Conservation (phyloP, 148 eudicot species). For the Rhododendron ferrugineum region DNA sequence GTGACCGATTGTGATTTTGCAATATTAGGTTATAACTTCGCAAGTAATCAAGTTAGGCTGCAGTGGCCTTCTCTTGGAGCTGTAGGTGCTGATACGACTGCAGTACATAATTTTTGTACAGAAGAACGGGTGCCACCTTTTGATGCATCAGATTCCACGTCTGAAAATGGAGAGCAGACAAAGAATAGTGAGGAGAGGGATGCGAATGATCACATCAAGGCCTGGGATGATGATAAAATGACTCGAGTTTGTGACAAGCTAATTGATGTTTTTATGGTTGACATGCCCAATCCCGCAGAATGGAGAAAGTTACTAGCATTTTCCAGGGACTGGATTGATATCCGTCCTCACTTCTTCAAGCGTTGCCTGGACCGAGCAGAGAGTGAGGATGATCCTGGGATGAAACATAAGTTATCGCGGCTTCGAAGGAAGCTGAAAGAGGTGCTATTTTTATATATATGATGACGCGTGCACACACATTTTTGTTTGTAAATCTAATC, state of each 20-base stretch:
- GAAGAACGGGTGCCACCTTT: slow-evolving; percentile 22
- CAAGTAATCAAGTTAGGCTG: slow-evolving; percentile 21
- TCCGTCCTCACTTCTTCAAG: slow-evolving; percentile 66
- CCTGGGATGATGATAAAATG: slow-evolving; percentile 44
- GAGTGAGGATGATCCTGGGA: slow-evolving; percentile 63
- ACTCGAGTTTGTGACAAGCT: slow-evolving; percentile 72
- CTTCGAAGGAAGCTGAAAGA: slow-evolving; percentile 87
- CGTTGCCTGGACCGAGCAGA: slow-evolving; percentile 79
- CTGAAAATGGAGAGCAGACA: slow-evolving; percentile 16
- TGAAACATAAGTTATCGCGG: slow-evolving; percentile 62
- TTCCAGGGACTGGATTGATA: slow-evolving; percentile 69
- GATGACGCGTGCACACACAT: not conserved
- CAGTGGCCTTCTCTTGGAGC: slow-evolving; percentile 26
- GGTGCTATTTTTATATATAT: slow-evolving; percentile 31
- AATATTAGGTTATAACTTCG: slow-evolving; percentile 29
- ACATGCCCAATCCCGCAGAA: slow-evolving; percentile 75
- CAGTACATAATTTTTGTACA: slow-evolving; percentile 24
- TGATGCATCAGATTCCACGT: slow-evolving; percentile 18
- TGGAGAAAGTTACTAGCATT: slow-evolving; percentile 84
- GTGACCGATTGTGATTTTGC: slow-evolving; percentile 10
- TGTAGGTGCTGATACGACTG: slow-evolving; percentile 28
- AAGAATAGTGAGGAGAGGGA: slow-evolving; percentile 18
- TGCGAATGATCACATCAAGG: slow-evolving; percentile 24
- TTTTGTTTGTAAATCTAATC: not conserved
- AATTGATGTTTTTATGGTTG: slow-evolving; percentile 81